Base-by-base conservation (phyloP, 192 early-diverging fungal genomes). In the Rhizophagus sp. region DNA sequence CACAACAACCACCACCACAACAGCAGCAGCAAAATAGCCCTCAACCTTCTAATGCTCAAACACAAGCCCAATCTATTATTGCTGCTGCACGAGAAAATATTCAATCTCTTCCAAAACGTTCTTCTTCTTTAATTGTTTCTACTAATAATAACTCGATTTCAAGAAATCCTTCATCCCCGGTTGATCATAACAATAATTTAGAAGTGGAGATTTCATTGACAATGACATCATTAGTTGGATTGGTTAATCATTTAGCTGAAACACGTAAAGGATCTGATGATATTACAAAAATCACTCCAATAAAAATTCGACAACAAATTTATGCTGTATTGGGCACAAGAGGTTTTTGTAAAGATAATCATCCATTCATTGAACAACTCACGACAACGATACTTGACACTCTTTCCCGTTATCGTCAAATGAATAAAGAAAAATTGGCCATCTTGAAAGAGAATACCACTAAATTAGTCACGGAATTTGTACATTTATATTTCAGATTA, bases 241-340 rank as follows among this genome's bases (percentile, higher is more conserved):
- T 79, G 34, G 39, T 70, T 27, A 22, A 70, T 41, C 24, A 34
- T 25, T 66, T 79, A 27, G 24, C 39, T 4, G 49, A 68, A 70
- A n/a, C 62, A 52, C 44, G 78, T 33, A 3, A 71, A 52, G 78
- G 78, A 24, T 25, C 25, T 3, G 78, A 79, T 79, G 67, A 79
- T 6, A 61, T 70, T 11, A 61, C 78, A 17, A 17, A 30, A 39
- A 70, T 79, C 17, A 71, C 66, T 27, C 78, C 78, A 34, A 34
- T 62, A 33, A 79, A 79, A 71, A 36, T 79, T 34, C 78, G 78
- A 6, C 78, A 79, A 61, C 78, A 79, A 62, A 36, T 79, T 70
- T 79, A 57, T 69, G 67, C 78, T 3, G 67, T 79, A 17, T 62
- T 79, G 17, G 78, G 78, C 11, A 39, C 50, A 52, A 25, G 78